phyloP scores from a whole-genome alignment of 768 basidiomycete species.

The Pleurotus citrinopileatus region DNA sequence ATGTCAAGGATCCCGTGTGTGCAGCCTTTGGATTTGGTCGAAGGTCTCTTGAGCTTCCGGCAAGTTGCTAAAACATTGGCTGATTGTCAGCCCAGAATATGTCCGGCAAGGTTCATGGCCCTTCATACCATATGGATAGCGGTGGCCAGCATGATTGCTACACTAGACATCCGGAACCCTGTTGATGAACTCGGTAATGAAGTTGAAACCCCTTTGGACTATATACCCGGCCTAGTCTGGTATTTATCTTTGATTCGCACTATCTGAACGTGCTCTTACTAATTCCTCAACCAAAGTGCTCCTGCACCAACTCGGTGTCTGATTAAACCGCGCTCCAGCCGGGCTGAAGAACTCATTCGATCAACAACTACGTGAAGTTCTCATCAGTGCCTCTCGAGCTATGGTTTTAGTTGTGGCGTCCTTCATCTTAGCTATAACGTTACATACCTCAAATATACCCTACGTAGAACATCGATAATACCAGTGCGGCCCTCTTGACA shows the following conservation, averaged over 20 bases:
- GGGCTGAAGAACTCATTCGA: not conserved
- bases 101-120: constrained; percentile 5
- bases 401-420: no score
- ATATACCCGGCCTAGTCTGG: not conserved
- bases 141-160: not conserved
- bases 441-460: no score
- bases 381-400: no score
- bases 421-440: no score
- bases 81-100: not conserved
- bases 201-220: not conserved
- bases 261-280: not conserved
- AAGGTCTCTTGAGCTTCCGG: not conserved
- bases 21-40: constrained; percentile 7
- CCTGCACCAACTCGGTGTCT: constrained; percentile 1
- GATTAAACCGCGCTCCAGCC: constrained; percentile 1
- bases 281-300: not conserved
- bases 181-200: not conserved
- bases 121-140: not conserved
- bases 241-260: not conserved
- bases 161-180: constrained; percentile 4
- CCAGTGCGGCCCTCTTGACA: no score
- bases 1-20: constrained; percentile 1
- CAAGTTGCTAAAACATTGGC: not conserved
- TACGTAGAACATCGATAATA: no score
- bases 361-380: no score